These are phyloP conservation scores for Myriosclerotinia curreyana DNA, from an alignment of 2,329 filamentous ascomycete species.

Conservation along the genomic window DNA sequence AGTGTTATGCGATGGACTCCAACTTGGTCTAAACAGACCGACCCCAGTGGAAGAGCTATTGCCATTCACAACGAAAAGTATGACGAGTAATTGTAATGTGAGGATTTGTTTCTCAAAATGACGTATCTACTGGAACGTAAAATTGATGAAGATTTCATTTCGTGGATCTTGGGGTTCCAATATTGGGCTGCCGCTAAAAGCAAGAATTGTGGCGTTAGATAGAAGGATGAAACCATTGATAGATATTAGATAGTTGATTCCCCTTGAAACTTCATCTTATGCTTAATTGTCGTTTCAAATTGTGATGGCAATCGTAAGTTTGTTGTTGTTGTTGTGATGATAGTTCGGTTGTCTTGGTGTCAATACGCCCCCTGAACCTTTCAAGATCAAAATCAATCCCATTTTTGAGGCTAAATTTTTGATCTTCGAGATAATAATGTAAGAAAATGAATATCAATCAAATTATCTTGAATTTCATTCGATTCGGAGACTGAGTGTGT, in stretches of 20 bases:
- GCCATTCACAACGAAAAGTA: constrained; percentile 74
- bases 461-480: too few relatives aligned
- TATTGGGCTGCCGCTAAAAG: background rate
- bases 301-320: background rate
- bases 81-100: constrained; percentile 41
- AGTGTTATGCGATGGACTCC: constrained; percentile 97
- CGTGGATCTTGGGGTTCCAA: background rate
- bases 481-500: too few relatives aligned
- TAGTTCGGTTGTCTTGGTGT: background rate
- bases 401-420: too few relatives aligned
- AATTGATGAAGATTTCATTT: background rate
- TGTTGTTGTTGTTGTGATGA: background rate
- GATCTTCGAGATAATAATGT: too few relatives aligned
- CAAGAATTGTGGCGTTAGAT: constrained; percentile 21
- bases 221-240: constrained; percentile 20
- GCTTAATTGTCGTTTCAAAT: background rate
- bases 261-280: constrained; percentile 9
- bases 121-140: constrained; percentile 8
- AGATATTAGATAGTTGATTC: constrained; percentile 12
- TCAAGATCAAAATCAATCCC: too few relatives aligned
- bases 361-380: background rate
- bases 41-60: constrained; percentile 87
- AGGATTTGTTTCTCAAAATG: constrained; percentile 4
- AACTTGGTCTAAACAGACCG: constrained; percentile 94
- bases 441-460: too few relatives aligned